phyloP scores from a whole-genome alignment of 306 rosid species.

The Corylus avellana region DNA sequence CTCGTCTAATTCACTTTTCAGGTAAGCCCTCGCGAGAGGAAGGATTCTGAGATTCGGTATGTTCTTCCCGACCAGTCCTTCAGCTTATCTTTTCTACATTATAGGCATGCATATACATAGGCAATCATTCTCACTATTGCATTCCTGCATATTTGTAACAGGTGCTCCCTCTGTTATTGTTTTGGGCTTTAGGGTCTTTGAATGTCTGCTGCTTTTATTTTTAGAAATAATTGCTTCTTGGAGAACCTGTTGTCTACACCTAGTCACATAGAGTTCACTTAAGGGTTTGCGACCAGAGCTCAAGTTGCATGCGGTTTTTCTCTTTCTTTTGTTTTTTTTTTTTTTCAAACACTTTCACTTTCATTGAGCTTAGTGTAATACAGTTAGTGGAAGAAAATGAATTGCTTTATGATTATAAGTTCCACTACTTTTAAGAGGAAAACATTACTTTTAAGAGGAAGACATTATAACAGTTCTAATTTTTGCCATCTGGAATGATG shows the following conservation, averaged over 20 bases:
- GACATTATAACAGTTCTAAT: background rate
- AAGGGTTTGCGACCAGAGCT: no score
- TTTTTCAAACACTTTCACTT: background rate
- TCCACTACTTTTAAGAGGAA: background rate
- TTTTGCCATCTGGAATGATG: background rate
- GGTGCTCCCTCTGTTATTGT: background rate
- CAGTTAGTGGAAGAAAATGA: background rate
- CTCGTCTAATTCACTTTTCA: conserved; percentile 36
- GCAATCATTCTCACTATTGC: background rate
- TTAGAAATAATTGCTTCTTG: background rate
- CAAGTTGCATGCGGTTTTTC: no score
- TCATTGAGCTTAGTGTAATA: background rate
- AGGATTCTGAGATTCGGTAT: conserved; percentile 93
- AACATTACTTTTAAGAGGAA: background rate
- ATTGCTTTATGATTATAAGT: background rate
- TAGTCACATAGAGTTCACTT: no score
- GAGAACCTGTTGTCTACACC: background rate
- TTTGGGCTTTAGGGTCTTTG: background rate
- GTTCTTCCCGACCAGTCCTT: conserved; percentile 25
- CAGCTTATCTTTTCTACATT: background rate
- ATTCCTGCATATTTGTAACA: background rate
- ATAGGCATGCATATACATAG: background rate
- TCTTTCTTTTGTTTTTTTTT: no score
- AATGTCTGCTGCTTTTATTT: background rate
- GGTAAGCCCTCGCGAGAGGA: conserved; percentile 86